Evolutionary conservation across 1,284 basidiomycete species (phyloP).

Genomic region (Exobasidium cylindrosporum): DNA sequence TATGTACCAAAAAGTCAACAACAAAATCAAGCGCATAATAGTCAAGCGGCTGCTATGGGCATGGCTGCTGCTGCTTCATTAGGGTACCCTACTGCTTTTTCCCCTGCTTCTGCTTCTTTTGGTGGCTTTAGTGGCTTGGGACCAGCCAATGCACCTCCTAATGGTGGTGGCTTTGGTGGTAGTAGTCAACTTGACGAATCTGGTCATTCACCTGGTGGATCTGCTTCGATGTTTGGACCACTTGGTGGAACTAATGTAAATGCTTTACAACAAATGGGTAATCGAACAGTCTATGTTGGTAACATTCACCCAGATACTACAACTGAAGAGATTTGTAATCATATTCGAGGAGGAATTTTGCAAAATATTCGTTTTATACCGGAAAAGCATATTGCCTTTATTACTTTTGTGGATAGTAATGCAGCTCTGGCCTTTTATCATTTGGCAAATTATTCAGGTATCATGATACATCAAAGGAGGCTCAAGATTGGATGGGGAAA

Average conservation of each 20-base stretch:
- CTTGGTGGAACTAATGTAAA: background rate
- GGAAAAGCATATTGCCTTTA: constrained; percentile 54
- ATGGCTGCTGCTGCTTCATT: constrained; percentile 52
- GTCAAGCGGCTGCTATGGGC: constrained; percentile 53
- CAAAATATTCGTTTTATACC: constrained; percentile 52
- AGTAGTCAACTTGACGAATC: constrained; percentile 11
- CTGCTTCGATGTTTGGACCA: constrained; percentile 27
- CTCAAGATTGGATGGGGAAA: constrained; percentile 55
- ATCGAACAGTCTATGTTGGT: constrained; percentile 53
- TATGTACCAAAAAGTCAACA: constrained; percentile 54
- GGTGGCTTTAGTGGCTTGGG: constrained; percentile 1
- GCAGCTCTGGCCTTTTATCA: constrained; percentile 53
- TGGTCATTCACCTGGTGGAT: constrained; percentile 5
- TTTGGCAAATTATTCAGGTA: constrained; percentile 47
- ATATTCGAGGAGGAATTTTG: constrained; percentile 52
- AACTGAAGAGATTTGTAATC: constrained; percentile 54
- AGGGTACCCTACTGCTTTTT: constrained; percentile 48
- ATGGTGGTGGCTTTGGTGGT: constrained; percentile 11
- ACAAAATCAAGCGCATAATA: constrained; percentile 54
- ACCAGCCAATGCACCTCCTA: constrained; percentile 15
- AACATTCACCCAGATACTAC: constrained; percentile 54
- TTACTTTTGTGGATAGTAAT: constrained; percentile 53
- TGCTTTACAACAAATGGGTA: constrained; percentile 48
- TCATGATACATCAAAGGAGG: constrained; percentile 52
- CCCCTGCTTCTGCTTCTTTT: constrained; percentile 10